Base-by-base conservation (phyloP, 805 yeast species). In the Candida dajiaensis region DNA sequence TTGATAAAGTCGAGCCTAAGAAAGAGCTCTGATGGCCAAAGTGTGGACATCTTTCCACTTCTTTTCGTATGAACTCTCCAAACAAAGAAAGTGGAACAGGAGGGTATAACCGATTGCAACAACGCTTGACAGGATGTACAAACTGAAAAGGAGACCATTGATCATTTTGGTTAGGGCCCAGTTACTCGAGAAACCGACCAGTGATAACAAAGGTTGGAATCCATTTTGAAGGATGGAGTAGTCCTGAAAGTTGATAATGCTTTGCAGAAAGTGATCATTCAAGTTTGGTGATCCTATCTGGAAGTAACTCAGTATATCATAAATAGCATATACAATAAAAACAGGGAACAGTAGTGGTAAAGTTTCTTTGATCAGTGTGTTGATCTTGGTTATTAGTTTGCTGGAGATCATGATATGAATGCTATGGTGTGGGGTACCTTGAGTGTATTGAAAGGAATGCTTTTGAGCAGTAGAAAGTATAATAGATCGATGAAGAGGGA, bases 41-140 rank as follows among this genome's bases (percentile, higher is more conserved):
- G 5, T 46, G 38, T 41, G 40, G 19, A 57, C 40, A 6, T 42
- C 38, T 25, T 47, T 50, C 62, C 62, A 56, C 37, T 55, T 55
- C 21, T 49, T 52, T 25, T 58, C 62, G 28, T 50, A 58, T 2
- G 58, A 36, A 9, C 52, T 48, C n/a, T 41, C 48, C 5, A 53
- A 22, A 31, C 62, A 56, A 18, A 55, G 15, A 2, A 44, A 6
- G 28, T 55, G 44, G 49, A 58, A 58, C 4, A 58, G 46, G 1
- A 49, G 13, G 7, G 56, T 46, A 39, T 51, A 56, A 1, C 40
- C 46, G 12, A 58, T 20, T 1, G 57, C 49, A 25, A 48, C 18
- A 4, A 43, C 10, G 3, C 54, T 44, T 10, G 49, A 23, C 5
- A 46, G 3, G 20, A 42, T 22, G 35, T 57, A 56, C 3, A 41